Percentiles rank a stretch among this genome's conserved stretches.
These are phyloP conservation scores for Dendrobium catenatum DNA, from an alignment of 106 monocot genomes.

Conservation along the genomic window DNA sequence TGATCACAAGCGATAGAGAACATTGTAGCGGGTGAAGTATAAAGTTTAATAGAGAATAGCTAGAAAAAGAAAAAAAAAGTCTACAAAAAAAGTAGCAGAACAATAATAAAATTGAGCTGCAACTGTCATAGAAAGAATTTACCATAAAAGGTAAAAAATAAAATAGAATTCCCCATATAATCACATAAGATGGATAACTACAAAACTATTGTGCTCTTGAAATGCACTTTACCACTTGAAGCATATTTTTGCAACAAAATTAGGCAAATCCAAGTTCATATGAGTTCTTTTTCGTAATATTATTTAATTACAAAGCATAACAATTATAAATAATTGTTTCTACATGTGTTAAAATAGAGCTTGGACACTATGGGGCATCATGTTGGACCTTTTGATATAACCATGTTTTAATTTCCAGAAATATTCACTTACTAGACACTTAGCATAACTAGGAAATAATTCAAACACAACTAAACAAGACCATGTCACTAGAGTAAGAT, in stretches of 20 bases:
- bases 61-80: background rate
- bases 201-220: background rate
- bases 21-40: background rate
- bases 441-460: no score
- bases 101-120: no score
- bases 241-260: background rate
- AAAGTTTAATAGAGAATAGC: background rate
- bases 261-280: background rate
- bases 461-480: no score
- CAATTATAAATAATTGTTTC: background rate
- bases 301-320: background rate
- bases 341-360: background rate
- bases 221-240: background rate
- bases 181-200: no score
- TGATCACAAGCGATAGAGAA: background rate
- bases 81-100: background rate
- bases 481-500: no score
- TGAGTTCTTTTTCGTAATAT: background rate
- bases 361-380: background rate
- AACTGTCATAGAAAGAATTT: no score
- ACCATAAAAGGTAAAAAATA: no score
- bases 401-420: background rate
- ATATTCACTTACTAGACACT: no score
- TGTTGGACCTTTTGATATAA: background rate
- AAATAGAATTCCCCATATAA: no score